Percentiles rank a stretch among this genome's conserved stretches.
Conservation (phyloP, 345 rosid genomes). For the Mercurialis annua region DNA sequence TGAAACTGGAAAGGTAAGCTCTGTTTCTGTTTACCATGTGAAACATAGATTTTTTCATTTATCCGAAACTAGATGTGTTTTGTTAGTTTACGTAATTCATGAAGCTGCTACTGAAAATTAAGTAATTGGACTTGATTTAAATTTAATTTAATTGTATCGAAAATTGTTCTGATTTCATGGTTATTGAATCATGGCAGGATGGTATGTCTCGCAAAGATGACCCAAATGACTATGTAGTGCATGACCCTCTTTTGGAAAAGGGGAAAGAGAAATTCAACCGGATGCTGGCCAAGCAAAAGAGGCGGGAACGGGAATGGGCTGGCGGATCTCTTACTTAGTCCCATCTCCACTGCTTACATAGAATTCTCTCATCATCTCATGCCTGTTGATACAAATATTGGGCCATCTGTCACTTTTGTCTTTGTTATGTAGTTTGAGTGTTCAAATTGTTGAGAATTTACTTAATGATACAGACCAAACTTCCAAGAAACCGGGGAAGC, state of each 20-base stretch:
- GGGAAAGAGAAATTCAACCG: constrained; percentile 93
- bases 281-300: constrained; percentile 89
- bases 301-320: constrained; percentile 85
- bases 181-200: constrained; percentile 41
- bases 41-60: not conserved
- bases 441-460: not conserved
- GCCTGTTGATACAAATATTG: constrained; percentile 11
- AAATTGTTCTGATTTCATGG: not conserved
- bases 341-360: not conserved
- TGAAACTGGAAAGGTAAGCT: constrained; percentile 64
- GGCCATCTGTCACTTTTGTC: not conserved
- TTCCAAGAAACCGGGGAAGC: not conserved
- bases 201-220: constrained; percentile 79
- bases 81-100: not conserved
- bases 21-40: constrained; percentile 7
- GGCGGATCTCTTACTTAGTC: constrained; percentile 73
- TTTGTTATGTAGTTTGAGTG: constrained; percentile 1
- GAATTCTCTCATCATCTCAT: constrained; percentile 1
- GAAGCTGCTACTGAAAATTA: not conserved
- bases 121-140: too few relatives aligned
- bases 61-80: not conserved
- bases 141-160: not conserved
- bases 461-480: not conserved
- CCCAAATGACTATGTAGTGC: constrained; percentile 76
- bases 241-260: constrained; percentile 89